These are phyloP conservation scores for Morella rubra DNA, from an alignment of 306 rosid genomes.

Conservation along the genomic window DNA sequence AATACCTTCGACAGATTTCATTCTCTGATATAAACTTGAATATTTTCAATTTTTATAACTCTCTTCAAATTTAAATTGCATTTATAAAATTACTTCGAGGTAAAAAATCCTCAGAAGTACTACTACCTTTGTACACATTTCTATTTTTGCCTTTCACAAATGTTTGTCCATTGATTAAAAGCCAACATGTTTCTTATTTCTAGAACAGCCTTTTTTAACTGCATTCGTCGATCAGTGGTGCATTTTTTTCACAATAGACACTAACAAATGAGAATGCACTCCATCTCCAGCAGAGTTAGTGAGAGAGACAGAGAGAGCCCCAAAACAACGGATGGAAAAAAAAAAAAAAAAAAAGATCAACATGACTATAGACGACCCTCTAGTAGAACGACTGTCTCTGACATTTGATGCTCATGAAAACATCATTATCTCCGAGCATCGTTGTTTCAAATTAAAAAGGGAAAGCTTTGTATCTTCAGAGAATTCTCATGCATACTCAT, in stretches of 20 bases:
- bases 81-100: neutral
- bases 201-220: too few species aligned
- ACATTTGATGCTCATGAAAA: neutral
- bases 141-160: neutral
- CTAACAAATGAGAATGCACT: too few species aligned
- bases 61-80: neutral
- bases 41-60: neutral
- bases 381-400: neutral
- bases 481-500: neutral
- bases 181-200: neutral
- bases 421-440: too few species aligned
- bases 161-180: neutral
- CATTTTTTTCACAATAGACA: too few species aligned
- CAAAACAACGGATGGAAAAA: too few species aligned
- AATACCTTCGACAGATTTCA: neutral
- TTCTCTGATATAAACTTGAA: neutral
- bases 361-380: neutral
- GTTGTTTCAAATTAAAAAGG: neutral
- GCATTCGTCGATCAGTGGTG: too few species aligned
- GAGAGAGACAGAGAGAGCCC: neutral
- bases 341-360: neutral
- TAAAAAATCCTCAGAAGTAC: neutral
- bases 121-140: neutral
- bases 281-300: too few species aligned
- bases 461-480: neutral